Base-by-base conservation (phyloP, 2,329 filamentous ascomycete genomes). In the Didymella exigua region DNA sequence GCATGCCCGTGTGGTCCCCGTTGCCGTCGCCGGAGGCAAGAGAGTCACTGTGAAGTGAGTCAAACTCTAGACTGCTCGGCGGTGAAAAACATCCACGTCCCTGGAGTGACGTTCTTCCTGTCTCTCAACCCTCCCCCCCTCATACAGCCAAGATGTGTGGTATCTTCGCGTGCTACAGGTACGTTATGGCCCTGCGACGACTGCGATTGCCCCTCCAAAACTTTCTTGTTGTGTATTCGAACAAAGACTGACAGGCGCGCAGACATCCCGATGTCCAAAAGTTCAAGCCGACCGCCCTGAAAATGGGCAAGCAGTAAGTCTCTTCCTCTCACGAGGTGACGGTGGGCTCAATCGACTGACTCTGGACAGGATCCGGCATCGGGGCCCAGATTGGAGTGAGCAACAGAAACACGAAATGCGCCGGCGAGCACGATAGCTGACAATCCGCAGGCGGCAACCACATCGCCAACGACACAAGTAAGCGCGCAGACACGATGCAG, bases 351-450 rank as follows among this genome's bases (percentile, higher is more conserved):
- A 70, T 69, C 74, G 67, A 70, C 65, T 81, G 65, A 65, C 56
- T 70, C 62, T 66, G 54, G 68, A 48, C 76, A 96, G 91, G 75
- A 86, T 97, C 74, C 92, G 96, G 70, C 95, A 99, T 80, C 89
- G 95, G 78, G 95, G 95, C 69, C 95, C 95, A 71, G 95, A 99
- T 82, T 99, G 95, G 95, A 96, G 91, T 95, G 82, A 89, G 90
- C 86, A 69, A 54, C 49, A 56, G 45, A 45, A 54, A 56, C 45
- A 56, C 52, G 50, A 19, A 72, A 68, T 75, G 60, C 65, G 62
- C 63, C 58, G 48, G 67, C 51, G 54, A 63, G 57, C 52, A 66
- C 68, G 47, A 60, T 67, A 56, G 64, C 67, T 75, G 62, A 74
- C 62, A 68, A 61, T 71, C 43, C 54, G 69, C 69, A 95, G 90